Percentiles rank a stretch among this genome's conserved stretches.
Evolutionary conservation across 768 basidiomycete genomes (phyloP).

Genomic region (Harrya chromipes): DNA sequence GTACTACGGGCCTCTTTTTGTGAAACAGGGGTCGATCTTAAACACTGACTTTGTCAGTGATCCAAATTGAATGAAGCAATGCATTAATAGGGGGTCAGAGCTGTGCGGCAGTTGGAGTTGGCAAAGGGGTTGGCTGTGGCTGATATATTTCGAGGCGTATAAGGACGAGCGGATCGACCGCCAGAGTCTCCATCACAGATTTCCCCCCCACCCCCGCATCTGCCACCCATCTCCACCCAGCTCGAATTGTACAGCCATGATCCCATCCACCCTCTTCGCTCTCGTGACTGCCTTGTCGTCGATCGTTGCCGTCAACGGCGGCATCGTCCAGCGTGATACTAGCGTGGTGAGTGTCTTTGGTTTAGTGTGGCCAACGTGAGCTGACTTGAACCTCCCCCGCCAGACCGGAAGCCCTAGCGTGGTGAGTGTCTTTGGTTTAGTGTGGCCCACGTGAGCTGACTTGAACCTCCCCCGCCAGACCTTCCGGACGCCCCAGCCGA

Average conservation of each 20-base stretch:
- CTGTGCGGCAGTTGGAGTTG: no score
- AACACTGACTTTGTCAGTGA: no score
- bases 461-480: no score
- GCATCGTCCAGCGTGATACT: constrained; percentile 13
- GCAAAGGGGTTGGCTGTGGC: constrained; percentile 1
- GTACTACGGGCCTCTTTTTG: no score
- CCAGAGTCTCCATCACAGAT: not conserved
- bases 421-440: constrained; percentile 10
- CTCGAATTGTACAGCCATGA: not conserved
- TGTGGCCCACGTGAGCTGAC: not conserved
- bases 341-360: constrained; percentile 11
- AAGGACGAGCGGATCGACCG: not conserved
- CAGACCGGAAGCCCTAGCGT: constrained; percentile 5
- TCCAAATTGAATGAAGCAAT: no score
- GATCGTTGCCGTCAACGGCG: constrained; percentile 15
- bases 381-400: not conserved
- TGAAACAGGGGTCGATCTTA: no score
- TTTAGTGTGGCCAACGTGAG: not conserved
- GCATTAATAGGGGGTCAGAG: no score
- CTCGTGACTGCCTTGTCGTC: constrained; percentile 8
- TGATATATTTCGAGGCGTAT: constrained; percentile 11
- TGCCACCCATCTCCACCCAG: no score
- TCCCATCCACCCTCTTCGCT: constrained; percentile 3
- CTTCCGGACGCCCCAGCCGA: constrained; percentile 9
- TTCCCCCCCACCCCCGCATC: not conserved